These are phyloP conservation scores for Aspergillus hancockii DNA, from an alignment of 495 filamentous ascomycete genomes.

Conservation along the genomic window DNA sequence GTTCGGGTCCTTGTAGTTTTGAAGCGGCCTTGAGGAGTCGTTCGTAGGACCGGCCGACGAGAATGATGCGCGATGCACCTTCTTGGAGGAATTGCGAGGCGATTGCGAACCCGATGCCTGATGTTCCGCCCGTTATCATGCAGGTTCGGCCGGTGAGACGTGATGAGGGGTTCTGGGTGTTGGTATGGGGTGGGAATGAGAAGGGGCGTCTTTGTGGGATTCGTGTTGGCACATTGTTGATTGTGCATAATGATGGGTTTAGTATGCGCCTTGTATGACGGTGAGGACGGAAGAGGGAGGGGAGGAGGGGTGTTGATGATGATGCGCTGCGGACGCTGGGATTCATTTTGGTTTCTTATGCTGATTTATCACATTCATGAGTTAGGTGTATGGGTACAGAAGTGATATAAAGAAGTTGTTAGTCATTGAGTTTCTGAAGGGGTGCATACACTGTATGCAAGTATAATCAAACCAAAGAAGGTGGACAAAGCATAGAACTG, in stretches of 20 bases:
- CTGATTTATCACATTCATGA: neutral
- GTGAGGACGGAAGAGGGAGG: neutral
- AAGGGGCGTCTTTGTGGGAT: slow-evolving; percentile 4
- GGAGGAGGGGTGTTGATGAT: neutral
- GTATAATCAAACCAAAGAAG: neutral
- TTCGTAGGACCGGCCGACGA: slow-evolving; percentile 50
- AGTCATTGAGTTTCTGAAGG: neutral
- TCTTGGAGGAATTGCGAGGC: slow-evolving; percentile 65
- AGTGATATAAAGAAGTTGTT: neutral
- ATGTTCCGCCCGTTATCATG: slow-evolving; percentile 64
- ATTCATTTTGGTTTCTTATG: neutral
- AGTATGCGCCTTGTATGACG: neutral
- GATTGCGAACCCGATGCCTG: slow-evolving; percentile 68
- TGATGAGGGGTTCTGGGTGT: slow-evolving; percentile 10
- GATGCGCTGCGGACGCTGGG: neutral
- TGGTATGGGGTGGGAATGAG: slow-evolving; percentile 15
- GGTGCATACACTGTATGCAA: neutral
- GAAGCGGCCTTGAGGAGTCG: slow-evolving; percentile 41
- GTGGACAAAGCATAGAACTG: neutral
- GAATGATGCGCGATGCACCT: slow-evolving; percentile 55
- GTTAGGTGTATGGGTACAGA: too few species aligned
- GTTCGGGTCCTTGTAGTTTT: too few species aligned
- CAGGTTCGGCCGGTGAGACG: slow-evolving; percentile 46
- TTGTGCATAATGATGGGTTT: neutral
- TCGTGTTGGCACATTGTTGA: neutral